Evolutionary conservation across 441 rosid species (phyloP).

Genomic region (Gossypium aridum): DNA sequence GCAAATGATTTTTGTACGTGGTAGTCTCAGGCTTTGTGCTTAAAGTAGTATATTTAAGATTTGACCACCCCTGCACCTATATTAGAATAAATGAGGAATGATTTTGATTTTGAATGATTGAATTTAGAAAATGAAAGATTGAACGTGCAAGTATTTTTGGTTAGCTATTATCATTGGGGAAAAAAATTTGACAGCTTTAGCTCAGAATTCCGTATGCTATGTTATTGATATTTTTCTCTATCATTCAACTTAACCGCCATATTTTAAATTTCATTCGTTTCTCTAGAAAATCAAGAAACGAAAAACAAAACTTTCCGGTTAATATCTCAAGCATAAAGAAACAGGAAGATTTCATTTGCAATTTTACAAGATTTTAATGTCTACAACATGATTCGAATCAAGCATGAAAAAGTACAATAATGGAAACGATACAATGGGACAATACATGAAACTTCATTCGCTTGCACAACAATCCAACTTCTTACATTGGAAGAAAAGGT

Average conservation of each 20-base stretch:
- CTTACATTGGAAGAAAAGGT: background rate
- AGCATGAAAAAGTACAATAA: background rate
- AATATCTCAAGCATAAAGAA: background rate
- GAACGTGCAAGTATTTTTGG: background rate
- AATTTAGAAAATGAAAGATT: background rate
- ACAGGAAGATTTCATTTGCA: background rate
- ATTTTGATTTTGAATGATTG: background rate
- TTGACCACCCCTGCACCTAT: background rate
- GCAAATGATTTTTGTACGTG: background rate
- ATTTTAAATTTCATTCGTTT: background rate
- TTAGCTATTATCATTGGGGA: background rate
- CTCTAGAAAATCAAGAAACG: background rate
- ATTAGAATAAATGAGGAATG: background rate
- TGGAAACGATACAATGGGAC: background rate
- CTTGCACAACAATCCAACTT: background rate
- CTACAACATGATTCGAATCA: background rate
- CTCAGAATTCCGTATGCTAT: background rate
- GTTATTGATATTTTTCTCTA: background rate
- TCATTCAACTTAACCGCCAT: background rate
- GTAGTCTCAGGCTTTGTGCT: background rate
- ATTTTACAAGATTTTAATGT: conserved; percentile 1
- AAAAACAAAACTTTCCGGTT: background rate
- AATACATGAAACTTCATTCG: background rate
- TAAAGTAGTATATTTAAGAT: background rate
- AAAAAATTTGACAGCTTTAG: background rate